phyloP scores from a whole-genome alignment of 2,329 filamentous ascomycete species.

The Alternaria viburni region DNA sequence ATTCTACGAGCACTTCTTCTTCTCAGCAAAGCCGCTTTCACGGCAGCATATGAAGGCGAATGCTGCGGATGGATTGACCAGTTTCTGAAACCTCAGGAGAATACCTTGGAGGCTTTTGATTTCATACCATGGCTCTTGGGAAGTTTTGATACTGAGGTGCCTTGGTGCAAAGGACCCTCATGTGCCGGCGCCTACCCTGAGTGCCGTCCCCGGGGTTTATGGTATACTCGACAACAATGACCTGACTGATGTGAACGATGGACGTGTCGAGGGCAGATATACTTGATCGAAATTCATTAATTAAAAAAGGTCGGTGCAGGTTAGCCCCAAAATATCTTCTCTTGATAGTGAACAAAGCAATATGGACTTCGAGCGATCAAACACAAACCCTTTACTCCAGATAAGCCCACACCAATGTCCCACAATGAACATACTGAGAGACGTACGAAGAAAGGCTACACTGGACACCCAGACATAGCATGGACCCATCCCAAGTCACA shows the following conservation, averaged over 20 bases:
- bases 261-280: too few relatives aligned
- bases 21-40: not conserved
- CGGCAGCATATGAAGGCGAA: not conserved
- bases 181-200: too few relatives aligned
- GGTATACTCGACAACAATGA: too few relatives aligned
- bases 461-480: not conserved
- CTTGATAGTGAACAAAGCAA: slow-evolving; percentile 4
- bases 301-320: slow-evolving; percentile 8
- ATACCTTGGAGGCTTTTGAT: not conserved
- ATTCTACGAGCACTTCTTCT: too few relatives aligned
- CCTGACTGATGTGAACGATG: too few relatives aligned
- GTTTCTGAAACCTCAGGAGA: not conserved
- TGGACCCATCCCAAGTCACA: not conserved
- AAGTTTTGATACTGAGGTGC: too few relatives aligned
- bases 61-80: not conserved
- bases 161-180: too few relatives aligned
- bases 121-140: not conserved
- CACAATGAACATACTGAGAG: slow-evolving; percentile 4
- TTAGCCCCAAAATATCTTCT: slow-evolving; percentile 5
- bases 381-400: slow-evolving; percentile 5
- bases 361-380: slow-evolving; percentile 1
- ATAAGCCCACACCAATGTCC: slow-evolving; percentile 1
- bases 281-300: slow-evolving; percentile 14
- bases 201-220: too few relatives aligned
- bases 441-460: not conserved